A percentile compares a stretch with the other conserved stretches of the same genome.
phyloP scores from a whole-genome alignment of 129 eudicot species.

The Lactuca sativa region DNA sequence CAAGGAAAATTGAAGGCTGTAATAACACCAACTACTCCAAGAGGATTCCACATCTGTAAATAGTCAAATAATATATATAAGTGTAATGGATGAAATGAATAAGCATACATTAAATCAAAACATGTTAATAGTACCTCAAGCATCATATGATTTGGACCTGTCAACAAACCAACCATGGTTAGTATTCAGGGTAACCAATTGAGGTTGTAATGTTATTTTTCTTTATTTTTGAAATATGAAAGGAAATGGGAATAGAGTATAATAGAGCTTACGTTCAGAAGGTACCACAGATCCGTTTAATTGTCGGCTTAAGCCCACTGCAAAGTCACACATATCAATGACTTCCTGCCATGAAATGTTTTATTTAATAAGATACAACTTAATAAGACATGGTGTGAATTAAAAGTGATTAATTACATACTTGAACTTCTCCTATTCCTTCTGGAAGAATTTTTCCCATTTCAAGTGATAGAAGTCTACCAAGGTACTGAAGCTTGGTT shows the following conservation, averaged over 20 bases:
- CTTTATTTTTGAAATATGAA: constrained; percentile 3
- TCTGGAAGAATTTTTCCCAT: constrained; percentile 98
- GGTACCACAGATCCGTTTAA: constrained; percentile 93
- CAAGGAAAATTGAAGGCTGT: constrained; percentile 99
- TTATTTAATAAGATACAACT: constrained; percentile 2
- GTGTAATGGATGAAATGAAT: constrained; percentile 12
- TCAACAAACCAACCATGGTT: constrained; percentile 30
- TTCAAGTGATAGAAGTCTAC: constrained; percentile 90
- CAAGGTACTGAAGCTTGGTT: constrained; percentile 76
- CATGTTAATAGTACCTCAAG: constrained; percentile 63
- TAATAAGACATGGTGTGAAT: neutral
- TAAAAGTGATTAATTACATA: constrained; percentile 31
- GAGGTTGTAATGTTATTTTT: neutral
- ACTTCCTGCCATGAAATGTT: constrained; percentile 66
- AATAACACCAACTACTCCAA: constrained; percentile 92
- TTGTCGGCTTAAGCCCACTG: constrained; percentile 97
- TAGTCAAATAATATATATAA: constrained; percentile 8
- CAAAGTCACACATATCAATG: constrained; percentile 98
- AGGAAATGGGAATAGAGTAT: constrained; percentile 29
- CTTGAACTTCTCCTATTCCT: constrained; percentile 99
- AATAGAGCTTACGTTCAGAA: constrained; percentile 73
- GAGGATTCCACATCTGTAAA: constrained; percentile 96
- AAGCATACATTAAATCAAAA: constrained; percentile 15
- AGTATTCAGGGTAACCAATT: neutral
- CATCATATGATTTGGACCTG: constrained; percentile 99